Evolutionary conservation across 371 early-diverging fungal genomes (phyloP), one percentile per base, ranked within the genome.

Genomic region (Blastocladiella emersonii): DNA sequence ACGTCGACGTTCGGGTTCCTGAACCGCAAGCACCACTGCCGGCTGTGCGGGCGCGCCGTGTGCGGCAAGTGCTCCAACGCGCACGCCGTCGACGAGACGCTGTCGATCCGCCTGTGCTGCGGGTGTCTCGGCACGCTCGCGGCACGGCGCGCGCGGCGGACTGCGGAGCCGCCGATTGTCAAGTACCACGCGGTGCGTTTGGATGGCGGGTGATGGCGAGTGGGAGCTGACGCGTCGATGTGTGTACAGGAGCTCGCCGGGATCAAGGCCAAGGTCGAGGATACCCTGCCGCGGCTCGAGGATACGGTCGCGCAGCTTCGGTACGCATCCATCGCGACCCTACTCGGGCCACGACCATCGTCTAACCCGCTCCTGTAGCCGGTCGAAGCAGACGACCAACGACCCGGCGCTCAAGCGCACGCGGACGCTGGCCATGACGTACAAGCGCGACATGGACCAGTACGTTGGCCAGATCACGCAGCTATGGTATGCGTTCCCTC

Each of bases 11-110:
- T 59, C 21, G n/a, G 35, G 32, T 59, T 35, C 21, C 37, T 59
- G 7, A 74, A 84, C 62, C 82, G 89, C 34, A 82, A 84, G 35
- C 90, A 90, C 60, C 90, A 90, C 66, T 90, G 90, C 67, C 80
- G 90, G 10, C 64, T 89, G 15, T 90, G 90, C 63, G 90, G 90
- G 7, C 76, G 82, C 21, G 78, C 87, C 7, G 76, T 88, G 8
- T 89, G 89, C 68, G 85, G 79, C 17, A 63, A 57, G 39, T 88
- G 88, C 66, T 85, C 87, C 5, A 74, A 73, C 39, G 79, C 75
- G 75, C 74, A 76, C 37, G 76, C 81, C 2, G 64, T 86, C 55
- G 27, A 62, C 65, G 57, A 61, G 23, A 34, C 43, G 21, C 30
- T 59, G 17, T 5, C 8, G 25, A 37, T 61, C 23, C 43, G 43